Percentiles rank a stretch among this genome's conserved stretches.
phyloP scores from a whole-genome alignment of 208 protist species.

The Trypanosoma scelopori region DNA sequence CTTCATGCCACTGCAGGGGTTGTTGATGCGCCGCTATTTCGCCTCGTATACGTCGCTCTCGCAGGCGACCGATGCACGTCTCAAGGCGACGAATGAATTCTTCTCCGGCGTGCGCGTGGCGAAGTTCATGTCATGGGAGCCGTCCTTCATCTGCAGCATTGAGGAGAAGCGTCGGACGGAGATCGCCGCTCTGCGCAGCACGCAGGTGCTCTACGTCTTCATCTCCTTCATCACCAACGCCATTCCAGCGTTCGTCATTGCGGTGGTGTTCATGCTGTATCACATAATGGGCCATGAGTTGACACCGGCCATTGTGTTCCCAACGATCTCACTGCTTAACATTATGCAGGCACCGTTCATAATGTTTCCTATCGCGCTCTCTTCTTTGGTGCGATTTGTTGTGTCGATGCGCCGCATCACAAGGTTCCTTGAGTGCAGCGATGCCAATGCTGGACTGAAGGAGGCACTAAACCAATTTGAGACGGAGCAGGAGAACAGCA shows the following conservation, averaged over 20 bases:
- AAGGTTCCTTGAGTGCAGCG: conserved; percentile 64
- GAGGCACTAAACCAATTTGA: not conserved
- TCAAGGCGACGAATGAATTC: conserved; percentile 92
- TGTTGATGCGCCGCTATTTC: conserved; percentile 42
- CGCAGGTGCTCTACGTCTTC: conserved; percentile 20
- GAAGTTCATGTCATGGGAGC: conserved; percentile 94
- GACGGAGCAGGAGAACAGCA: not conserved
- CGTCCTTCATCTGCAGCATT: conserved; percentile 35
- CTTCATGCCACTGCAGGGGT: conserved; percentile 66
- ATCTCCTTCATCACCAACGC: conserved; percentile 39
- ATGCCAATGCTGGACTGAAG: conserved; percentile 18
- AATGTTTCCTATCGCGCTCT: conserved; percentile 75
- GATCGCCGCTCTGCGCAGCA: conserved; percentile 16
- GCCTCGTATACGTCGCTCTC: conserved; percentile 26
- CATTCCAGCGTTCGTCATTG: conserved; percentile 38
- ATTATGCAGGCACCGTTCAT: conserved; percentile 73
- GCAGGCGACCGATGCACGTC: conserved; percentile 72
- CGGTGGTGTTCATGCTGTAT: conserved; percentile 39
- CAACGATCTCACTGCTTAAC: conserved; percentile 71
- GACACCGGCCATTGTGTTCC: conserved; percentile 76
- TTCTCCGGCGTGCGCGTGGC: conserved; percentile 91
- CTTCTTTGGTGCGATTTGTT: conserved; percentile 54
- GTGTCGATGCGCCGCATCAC: conserved; percentile 74
- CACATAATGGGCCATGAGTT: conserved; percentile 40
- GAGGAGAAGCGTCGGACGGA: conserved; percentile 35